phyloP scores from a whole-genome alignment of 177 flowering plant species.

The Tripterygium wilfordii region DNA sequence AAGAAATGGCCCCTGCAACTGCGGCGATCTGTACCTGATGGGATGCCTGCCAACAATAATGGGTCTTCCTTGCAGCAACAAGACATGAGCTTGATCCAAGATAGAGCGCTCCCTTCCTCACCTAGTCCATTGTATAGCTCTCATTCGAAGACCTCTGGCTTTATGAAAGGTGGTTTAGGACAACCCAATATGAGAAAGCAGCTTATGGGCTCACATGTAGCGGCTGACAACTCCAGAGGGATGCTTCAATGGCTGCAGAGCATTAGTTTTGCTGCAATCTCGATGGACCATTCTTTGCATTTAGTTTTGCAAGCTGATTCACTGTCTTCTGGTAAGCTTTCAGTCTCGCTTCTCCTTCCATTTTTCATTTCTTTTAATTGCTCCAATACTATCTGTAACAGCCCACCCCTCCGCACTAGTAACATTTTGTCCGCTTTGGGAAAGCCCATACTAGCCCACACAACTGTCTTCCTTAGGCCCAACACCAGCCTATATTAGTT shows the following conservation, averaged over 20 bases:
- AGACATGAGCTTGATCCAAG: slow-evolving; percentile 81
- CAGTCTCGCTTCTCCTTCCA: not conserved
- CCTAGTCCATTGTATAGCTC: slow-evolving; percentile 76
- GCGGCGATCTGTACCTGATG: slow-evolving; percentile 66
- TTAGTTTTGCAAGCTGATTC: slow-evolving; percentile 65
- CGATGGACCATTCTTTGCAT: slow-evolving; percentile 76
- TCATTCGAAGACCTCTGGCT: slow-evolving; percentile 65
- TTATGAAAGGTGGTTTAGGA: slow-evolving; percentile 70
- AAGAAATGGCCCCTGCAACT: slow-evolving; percentile 94
- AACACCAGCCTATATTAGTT: no score
- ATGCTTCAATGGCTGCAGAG: slow-evolving; percentile 91
- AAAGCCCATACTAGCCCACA: no score
- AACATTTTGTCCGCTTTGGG: no score
- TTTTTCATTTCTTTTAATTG: not conserved
- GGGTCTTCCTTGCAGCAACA: slow-evolving; percentile 81
- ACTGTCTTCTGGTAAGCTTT: slow-evolving; percentile 49
- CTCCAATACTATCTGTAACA: not conserved
- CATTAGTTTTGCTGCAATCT: slow-evolving; percentile 73
- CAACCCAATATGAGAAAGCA: slow-evolving; percentile 73
- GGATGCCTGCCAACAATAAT: slow-evolving; percentile 62
- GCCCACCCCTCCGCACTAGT: not conserved
- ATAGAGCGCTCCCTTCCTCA: slow-evolving; percentile 73
- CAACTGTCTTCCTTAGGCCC: no score
- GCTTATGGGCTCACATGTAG: slow-evolving; percentile 56
- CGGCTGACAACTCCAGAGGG: slow-evolving; percentile 68